Evolutionary conservation across 1,284 basidiomycete species (phyloP), one percentile per base, ranked within the genome.

Genomic region (Phellinidium pouzarii): DNA sequence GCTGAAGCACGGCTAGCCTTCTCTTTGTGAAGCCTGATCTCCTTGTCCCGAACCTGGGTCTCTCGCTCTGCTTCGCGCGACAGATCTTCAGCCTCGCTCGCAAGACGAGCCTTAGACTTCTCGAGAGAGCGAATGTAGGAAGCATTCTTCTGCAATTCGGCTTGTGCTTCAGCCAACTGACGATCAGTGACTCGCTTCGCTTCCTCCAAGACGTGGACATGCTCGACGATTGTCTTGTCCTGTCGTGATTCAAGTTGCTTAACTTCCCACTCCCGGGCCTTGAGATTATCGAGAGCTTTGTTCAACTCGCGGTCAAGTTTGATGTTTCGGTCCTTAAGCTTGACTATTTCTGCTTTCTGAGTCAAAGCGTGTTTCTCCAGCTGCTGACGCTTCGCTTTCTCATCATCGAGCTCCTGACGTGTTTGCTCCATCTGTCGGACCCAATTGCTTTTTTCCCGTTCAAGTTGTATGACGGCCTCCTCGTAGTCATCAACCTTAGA

Each of bases 181-280:
- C 89, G 82, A 65, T 99, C 95, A 1, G 96, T 96, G 58, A 96
- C 86, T 54, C 88, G 88, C 69, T 98, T 98, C 8, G 96, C 95
- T 64, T 96, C 91, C 66, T 99, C 94, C 4, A 97, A 77, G 14
- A 99, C 96, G 62, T 99, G 90, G 19, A 99, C 94, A 64, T 99
- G 96, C 69, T 99, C 95, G 45, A 99, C 94, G 54, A 97, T 96
- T 11, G 93, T 98, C 75, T 95, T 97, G 74, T 98, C 93, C 67
- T 94, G 91, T 64, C 84, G 82, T 5, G 87, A 87, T 54, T 91
- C 86, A 12, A 94, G 71, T 55, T 93, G 86, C 56, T 84, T 87
- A 57, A 92, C 79, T 55, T 95, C 91, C 77, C 85, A 88, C 63
- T 97, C 90, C 34, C 87, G 82, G 43, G 77, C 77, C 63, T 91